Conservation (phyloP, 1,284 basidiomycete species). For the Trametes sp. region DNA sequence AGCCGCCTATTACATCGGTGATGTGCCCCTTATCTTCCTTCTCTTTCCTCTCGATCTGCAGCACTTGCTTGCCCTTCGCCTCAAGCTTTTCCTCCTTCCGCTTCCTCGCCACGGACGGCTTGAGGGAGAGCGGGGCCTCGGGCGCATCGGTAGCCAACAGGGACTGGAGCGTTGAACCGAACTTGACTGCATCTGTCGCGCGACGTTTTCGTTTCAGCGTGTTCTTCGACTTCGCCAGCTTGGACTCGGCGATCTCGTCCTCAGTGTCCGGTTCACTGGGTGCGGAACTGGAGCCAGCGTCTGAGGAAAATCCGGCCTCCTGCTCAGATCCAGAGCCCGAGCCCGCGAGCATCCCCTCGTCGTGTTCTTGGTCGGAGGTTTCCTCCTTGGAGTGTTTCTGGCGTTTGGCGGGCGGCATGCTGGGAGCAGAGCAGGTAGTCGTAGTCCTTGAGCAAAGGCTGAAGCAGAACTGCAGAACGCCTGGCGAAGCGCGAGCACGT, state of each 20-base stretch:
- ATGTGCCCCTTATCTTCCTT: slow-evolving; percentile 78
- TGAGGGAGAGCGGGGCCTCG: slow-evolving; percentile 75
- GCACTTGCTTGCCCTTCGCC: slow-evolving; percentile 68
- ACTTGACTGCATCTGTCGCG: slow-evolving; percentile 75
- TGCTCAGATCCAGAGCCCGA: slow-evolving; percentile 42
- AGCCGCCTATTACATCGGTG: slow-evolving; percentile 81
- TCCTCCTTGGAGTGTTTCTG: slow-evolving; percentile 36
- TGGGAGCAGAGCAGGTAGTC: background rate
- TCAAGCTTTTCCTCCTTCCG: slow-evolving; percentile 79
- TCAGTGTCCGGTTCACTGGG: slow-evolving; percentile 54
- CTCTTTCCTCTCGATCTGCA: slow-evolving; percentile 76
- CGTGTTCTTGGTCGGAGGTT: slow-evolving; percentile 28
- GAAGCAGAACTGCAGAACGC: background rate
- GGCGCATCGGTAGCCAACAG: slow-evolving; percentile 74
- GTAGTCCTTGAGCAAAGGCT: background rate
- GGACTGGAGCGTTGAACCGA: slow-evolving; percentile 74
- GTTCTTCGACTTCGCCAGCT: slow-evolving; percentile 72
- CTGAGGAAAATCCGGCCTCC: slow-evolving; percentile 41
- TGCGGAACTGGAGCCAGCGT: slow-evolving; percentile 19
- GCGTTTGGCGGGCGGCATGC: slow-evolving; percentile 41
- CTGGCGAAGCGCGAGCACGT: slow-evolving; percentile 17
- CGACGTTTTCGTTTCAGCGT: slow-evolving; percentile 82
- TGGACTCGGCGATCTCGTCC: slow-evolving; percentile 65
- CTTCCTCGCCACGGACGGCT: slow-evolving; percentile 71
- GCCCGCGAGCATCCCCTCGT: slow-evolving; percentile 37